Percentiles rank a stretch among this genome's conserved stretches.
Evolutionary conservation across 495 filamentous ascomycete species (phyloP).

Genomic region (Lasiosphaeria hispida): DNA sequence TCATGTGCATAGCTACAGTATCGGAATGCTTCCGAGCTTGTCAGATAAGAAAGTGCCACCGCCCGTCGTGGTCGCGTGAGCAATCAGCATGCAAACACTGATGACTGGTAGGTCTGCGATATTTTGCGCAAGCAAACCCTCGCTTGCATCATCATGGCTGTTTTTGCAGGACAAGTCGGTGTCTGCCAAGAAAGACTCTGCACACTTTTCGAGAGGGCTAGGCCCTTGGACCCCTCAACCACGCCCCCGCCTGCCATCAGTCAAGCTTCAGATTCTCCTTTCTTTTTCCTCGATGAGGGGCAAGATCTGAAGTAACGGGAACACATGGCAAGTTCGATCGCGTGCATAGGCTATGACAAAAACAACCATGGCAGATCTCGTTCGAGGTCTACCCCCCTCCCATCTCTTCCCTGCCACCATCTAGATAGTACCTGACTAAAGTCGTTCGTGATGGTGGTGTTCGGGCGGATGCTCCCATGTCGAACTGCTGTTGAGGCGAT

Average conservation of each 20-base stretch:
- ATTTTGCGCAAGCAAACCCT: too few relatives aligned
- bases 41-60: too few relatives aligned
- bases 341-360: constrained; percentile 19
- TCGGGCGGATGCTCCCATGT: constrained; percentile 11
- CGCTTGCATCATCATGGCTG: too few relatives aligned
- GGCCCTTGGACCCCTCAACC: not conserved
- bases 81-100: too few relatives aligned
- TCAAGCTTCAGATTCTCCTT: not conserved
- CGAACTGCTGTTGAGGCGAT: constrained; percentile 2
- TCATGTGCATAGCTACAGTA: too few relatives aligned
- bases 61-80: too few relatives aligned
- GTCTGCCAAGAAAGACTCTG: not conserved
- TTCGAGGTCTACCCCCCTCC: constrained; percentile 15
- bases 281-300: constrained; percentile 9
- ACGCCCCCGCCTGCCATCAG: not conserved
- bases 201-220: not conserved
- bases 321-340: not conserved
- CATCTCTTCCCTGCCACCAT: constrained; percentile 8
- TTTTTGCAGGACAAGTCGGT: too few relatives aligned
- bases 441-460: constrained; percentile 15
- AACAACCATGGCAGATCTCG: constrained; percentile 21
- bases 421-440: constrained; percentile 21
- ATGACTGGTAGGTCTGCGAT: too few relatives aligned
- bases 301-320: not conserved
- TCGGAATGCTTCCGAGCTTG: too few relatives aligned